A percentile compares a stretch with the other conserved stretches of the same genome.
These are phyloP conservation scores for Neonothopanus nambi DNA, from an alignment of 1,284 basidiomycete genomes.

Conservation along the genomic window DNA sequence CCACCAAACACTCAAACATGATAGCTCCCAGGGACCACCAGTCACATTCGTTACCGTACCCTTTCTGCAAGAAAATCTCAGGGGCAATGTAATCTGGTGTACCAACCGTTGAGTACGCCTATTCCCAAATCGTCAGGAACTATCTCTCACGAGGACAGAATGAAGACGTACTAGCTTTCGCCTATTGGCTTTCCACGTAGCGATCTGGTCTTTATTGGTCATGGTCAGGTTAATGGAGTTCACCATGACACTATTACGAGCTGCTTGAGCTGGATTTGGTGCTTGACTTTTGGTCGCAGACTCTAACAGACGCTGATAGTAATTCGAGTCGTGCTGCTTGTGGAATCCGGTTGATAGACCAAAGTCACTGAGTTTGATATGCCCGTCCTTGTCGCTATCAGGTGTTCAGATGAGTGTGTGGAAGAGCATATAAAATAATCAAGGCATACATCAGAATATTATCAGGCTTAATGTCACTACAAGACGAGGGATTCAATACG, in stretches of 20 bases:
- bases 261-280: constrained; percentile 34
- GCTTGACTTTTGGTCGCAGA: constrained; percentile 38
- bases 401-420: too few relatives aligned
- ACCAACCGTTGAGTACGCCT: constrained; percentile 99
- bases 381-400: constrained; percentile 83
- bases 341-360: constrained; percentile 95
- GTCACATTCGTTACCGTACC: constrained; percentile 97
- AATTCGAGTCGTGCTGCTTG: constrained; percentile 90
- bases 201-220: constrained; percentile 86
- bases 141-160: background rate
- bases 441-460: constrained; percentile 73
- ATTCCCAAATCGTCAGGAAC: background rate
- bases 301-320: constrained; percentile 80
- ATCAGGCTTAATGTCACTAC: constrained; percentile 93
- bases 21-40: constrained; percentile 99
- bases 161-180: constrained; percentile 76
- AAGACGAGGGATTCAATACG: constrained; percentile 7
- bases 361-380: constrained; percentile 96
- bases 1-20: constrained; percentile 98
- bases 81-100: constrained; percentile 99
- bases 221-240: constrained; percentile 93
- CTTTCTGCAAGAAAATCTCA: constrained; percentile 96
- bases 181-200: constrained; percentile 99
- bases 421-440: background rate
- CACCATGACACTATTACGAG: constrained; percentile 83